These are phyloP conservation scores for Mortierella sp. DNA, from an alignment of 371 early-diverging fungal species.

Conservation along the genomic window DNA sequence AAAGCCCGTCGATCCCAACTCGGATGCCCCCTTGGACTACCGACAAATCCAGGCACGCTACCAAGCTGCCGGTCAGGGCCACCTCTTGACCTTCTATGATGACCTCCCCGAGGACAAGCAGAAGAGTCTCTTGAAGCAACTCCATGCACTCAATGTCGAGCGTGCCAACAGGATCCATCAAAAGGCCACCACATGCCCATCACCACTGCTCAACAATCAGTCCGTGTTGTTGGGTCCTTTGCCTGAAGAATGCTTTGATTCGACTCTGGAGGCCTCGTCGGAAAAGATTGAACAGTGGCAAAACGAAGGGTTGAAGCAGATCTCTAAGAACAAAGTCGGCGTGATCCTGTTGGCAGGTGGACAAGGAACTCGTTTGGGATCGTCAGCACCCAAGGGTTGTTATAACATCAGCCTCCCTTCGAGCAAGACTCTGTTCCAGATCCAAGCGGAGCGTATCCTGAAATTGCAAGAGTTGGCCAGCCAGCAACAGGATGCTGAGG, in stretches of 20 bases:
- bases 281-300: conserved; percentile 77
- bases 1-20: conserved; percentile 23
- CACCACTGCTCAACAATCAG: conserved; percentile 55
- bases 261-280: conserved; percentile 68
- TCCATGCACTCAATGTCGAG: conserved; percentile 78
- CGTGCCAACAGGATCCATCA: conserved; percentile 83
- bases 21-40: conserved; percentile 10
- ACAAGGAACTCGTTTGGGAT: conserved; percentile 91
- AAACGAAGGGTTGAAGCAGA: conserved; percentile 77
- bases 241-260: conserved; percentile 79
- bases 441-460: conserved; percentile 92
- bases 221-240: conserved; percentile 76
- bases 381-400: conserved; percentile 91
- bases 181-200: conserved; percentile 71
- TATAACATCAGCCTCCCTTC: conserved; percentile 92
- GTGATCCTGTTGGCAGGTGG: conserved; percentile 95
- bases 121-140: conserved; percentile 69
- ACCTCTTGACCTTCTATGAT: conserved; percentile 87
- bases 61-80: conserved; percentile 86
- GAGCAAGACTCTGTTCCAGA: conserved; percentile 86
- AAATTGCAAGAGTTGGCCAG: conserved; percentile 83
- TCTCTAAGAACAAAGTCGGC: conserved; percentile 90
- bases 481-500: conserved; percentile 35
- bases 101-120: conserved; percentile 70
- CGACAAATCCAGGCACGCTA: conserved; percentile 64